Conservation (phyloP, 148 eudicot genomes). For the Mesembryanthemum crystallinum region DNA sequence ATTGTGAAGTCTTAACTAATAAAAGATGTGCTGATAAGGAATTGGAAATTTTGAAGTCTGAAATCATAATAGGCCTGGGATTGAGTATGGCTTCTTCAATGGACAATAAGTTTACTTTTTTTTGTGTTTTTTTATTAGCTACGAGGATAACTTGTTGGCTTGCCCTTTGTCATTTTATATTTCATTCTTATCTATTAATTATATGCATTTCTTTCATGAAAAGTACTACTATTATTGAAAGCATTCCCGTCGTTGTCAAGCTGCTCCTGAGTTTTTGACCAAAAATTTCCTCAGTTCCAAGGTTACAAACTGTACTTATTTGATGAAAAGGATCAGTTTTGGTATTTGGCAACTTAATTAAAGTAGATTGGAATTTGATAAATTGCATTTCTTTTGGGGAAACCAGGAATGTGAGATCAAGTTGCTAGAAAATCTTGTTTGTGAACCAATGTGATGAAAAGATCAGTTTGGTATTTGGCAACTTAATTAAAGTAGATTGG, state of each 20-base stretch:
- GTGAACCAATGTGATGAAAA: too few relatives aligned
- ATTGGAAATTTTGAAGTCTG: neutral
- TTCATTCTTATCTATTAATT: neutral
- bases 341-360: too few relatives aligned
- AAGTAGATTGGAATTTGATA: neutral
- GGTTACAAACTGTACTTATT: neutral
- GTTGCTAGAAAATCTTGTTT: neutral
- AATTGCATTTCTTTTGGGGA: neutral
- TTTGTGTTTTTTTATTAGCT: neutral
- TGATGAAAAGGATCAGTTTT: neutral
- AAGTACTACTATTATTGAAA: neutral
- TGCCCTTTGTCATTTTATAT: neutral
- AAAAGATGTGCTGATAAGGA: neutral
- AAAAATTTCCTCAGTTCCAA: neutral
- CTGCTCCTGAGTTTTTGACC: neutral
- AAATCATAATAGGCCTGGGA: neutral
- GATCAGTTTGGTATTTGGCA: neutral
- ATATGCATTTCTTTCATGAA: neutral
- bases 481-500: neutral
- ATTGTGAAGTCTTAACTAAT: neutral
- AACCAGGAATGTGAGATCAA: neutral
- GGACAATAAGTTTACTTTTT: neutral
- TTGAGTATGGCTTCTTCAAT: too few relatives aligned
- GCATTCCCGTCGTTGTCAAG: neutral
- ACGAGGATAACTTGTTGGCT: neutral